phyloP scores from a whole-genome alignment of 192 early-diverging fungal species.

The Rhizoclosmatium globosum region DNA sequence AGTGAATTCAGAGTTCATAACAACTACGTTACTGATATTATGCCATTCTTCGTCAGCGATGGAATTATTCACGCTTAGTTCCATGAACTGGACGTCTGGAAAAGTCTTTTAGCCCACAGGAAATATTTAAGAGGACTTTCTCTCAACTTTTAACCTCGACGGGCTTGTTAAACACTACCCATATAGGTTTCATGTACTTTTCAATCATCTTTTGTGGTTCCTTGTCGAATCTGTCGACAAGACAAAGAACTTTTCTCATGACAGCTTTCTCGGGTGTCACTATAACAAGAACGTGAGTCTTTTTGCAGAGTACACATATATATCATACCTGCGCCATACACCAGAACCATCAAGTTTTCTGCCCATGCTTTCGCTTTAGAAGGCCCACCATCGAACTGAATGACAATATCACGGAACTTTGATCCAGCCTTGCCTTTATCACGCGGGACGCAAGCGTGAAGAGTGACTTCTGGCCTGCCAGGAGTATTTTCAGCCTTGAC shows the following conservation, averaged over 20 bases:
- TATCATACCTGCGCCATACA: slow-evolving; percentile 52
- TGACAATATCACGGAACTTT: slow-evolving; percentile 53
- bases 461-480: slow-evolving; percentile 31
- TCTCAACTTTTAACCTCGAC: slow-evolving; percentile 51
- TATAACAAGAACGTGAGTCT: slow-evolving; percentile 2
- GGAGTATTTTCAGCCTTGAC: slow-evolving; percentile 38
- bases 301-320: neutral
- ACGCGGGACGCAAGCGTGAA: slow-evolving; percentile 48
- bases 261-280: slow-evolving; percentile 32
- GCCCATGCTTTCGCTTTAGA: slow-evolving; percentile 42
- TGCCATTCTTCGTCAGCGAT: slow-evolving; percentile 47
- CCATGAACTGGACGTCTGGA: slow-evolving; percentile 59
- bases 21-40: slow-evolving; percentile 53
- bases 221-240: slow-evolving; percentile 62
- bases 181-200: slow-evolving; percentile 62
- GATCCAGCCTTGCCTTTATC: slow-evolving; percentile 52
- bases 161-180: slow-evolving; percentile 44
- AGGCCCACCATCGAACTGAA: slow-evolving; percentile 38
- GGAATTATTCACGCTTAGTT: slow-evolving; percentile 60
- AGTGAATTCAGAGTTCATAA: slow-evolving; percentile 54
- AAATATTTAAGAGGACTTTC: neutral
- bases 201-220: slow-evolving; percentile 52
- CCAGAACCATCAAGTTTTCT: slow-evolving; percentile 43
- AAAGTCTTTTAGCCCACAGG: neutral
- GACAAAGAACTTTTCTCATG: slow-evolving; percentile 44